Evolutionary conservation across 805 yeast species (phyloP), one percentile per base, ranked within the genome.

Genomic region (Cyberlindnera subsufficiens): DNA sequence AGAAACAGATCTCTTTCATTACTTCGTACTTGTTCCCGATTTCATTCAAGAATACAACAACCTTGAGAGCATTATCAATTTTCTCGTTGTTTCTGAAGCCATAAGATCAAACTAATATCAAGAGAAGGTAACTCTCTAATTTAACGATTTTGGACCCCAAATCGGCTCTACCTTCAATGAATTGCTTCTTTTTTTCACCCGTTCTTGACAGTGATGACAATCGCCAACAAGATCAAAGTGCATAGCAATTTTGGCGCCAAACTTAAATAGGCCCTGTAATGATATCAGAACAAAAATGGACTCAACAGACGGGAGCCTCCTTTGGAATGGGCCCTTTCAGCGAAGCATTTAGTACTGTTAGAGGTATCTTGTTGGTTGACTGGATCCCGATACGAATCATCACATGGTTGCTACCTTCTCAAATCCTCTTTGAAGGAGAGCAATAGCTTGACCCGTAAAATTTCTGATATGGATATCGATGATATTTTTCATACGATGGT

Each of bases 261-360:
- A 82, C 32, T 72, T 71, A 65, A 88, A 87, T 5, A 95, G 91
- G 47, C 86, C 77, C 53, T 79, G 84, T 44, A 89, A 65, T 15
- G 96, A 96, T 13, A 95, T 95, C 16, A 97, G 96, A 9, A 96
- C 97, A 64, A 91, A 86, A 0, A 97, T 91, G 6, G 96, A 74
- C 63, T 90, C 98, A n/a, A 86, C 80, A 22, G 79, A 56, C 14
- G 89, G 64, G 20, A 68, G 54, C 95, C 96, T 16, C 96, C 96
- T 42, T 77, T 76, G 2, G 72, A 66, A 58, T 87, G 96, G 1
- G 96, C 96, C 47, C 71, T 72, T 3, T 76, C 68, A 4, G 87
- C 90, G 55, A 75, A 82, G 38, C 73, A 61, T 34, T 65, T 61
- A 43, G 91, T 75, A 59, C 86, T 87, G 50, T 69, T 71, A 13